phyloP scores from a whole-genome alignment of 352 stramenopile genomes.

The Phytophthora meadii region DNA sequence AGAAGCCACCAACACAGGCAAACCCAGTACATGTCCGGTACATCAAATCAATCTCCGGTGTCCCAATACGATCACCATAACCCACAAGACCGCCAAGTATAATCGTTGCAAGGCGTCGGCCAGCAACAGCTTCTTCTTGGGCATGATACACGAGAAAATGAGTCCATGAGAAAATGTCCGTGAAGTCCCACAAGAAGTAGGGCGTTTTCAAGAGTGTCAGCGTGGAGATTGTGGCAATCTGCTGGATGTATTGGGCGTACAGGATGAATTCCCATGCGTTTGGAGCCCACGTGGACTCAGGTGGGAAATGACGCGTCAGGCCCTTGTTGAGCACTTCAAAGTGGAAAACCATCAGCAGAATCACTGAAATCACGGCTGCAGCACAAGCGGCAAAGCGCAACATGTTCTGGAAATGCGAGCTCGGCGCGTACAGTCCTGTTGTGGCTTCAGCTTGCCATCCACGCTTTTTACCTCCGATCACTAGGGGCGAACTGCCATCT shows the following conservation, averaged over 20 bases:
- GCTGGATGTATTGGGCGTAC: slow-evolving; percentile 63
- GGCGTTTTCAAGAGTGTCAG: slow-evolving; percentile 62
- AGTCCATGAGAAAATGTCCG: slow-evolving; percentile 66
- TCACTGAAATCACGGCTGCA: slow-evolving; percentile 54
- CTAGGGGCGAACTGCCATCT: slow-evolving; percentile 10
- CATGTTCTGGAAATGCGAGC: slow-evolving; percentile 49
- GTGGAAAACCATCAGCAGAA: slow-evolving; percentile 54
- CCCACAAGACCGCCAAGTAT: slow-evolving; percentile 55
- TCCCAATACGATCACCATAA: slow-evolving; percentile 56
- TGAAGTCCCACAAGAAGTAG: slow-evolving; percentile 67
- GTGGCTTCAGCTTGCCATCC: slow-evolving; percentile 38
- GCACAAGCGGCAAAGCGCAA: slow-evolving; percentile 45
- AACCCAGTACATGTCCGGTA: slow-evolving; percentile 38
- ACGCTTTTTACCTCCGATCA: slow-evolving; percentile 55
- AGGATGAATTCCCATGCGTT: slow-evolving; percentile 71
- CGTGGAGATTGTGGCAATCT: slow-evolving; percentile 56
- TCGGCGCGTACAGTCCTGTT: slow-evolving; percentile 40
- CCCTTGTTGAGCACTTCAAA: slow-evolving; percentile 49
- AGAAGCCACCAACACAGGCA: slow-evolving; percentile 39
- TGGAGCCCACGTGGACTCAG: slow-evolving; percentile 42
- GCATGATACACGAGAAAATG: slow-evolving; percentile 48
- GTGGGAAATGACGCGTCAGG: slow-evolving; percentile 13
- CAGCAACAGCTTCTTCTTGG: slow-evolving; percentile 16
- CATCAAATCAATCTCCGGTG: slow-evolving; percentile 47
- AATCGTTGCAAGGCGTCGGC: slow-evolving; percentile 50